Evolutionary conservation across 345 rosid species (phyloP).

Genomic region (Acer negundo): DNA sequence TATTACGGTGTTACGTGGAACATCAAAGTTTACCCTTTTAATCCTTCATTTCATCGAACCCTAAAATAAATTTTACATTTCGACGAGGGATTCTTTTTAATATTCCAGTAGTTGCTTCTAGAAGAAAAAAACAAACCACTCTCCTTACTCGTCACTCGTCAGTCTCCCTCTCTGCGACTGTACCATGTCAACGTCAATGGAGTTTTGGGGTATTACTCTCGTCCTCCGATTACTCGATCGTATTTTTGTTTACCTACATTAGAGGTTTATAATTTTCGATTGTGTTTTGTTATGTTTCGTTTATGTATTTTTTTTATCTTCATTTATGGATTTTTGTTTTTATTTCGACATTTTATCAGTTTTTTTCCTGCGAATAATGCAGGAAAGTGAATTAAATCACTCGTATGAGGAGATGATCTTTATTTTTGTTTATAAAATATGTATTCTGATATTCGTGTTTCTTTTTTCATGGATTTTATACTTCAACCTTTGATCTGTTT

Average conservation of each 20-base stretch:
- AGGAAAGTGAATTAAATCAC: neutral
- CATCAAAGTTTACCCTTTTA: neutral
- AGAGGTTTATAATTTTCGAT: neutral
- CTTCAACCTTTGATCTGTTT: no score
- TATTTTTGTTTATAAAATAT: neutral
- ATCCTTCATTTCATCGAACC: neutral
- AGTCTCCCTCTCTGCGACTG: neutral
- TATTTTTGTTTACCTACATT: neutral
- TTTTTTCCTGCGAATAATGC: slow-evolving; percentile 19
- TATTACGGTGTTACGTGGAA: neutral
- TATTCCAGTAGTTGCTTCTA: neutral
- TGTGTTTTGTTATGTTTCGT: neutral
- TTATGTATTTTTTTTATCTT: neutral
- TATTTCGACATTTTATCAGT: neutral
- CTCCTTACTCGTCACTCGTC: no score
- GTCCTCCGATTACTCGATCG: neutral
- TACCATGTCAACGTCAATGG: slow-evolving; percentile 34
- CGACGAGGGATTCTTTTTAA: neutral
- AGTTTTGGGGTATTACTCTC: slow-evolving; percentile 55
- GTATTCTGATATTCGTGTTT: no score
- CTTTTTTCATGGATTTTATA: no score
- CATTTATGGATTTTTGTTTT: neutral
- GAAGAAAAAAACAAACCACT: neutral
- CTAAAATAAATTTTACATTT: neutral
- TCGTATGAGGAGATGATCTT: neutral